Base-by-base conservation (phyloP, 192 early-diverging fungal genomes). In the Umbelopsis vinacea region DNA sequence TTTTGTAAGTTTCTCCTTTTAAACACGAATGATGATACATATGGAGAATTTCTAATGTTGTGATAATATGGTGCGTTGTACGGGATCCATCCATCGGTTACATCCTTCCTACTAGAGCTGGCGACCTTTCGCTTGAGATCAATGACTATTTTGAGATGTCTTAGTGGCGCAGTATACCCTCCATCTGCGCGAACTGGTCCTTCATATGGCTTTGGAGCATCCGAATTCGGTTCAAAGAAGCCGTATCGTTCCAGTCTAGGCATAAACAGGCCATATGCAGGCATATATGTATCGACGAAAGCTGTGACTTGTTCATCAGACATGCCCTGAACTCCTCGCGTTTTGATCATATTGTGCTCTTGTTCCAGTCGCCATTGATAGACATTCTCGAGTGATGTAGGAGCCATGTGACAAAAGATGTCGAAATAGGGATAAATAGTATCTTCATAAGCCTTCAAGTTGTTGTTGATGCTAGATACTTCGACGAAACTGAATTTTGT, bases 241-340 rank as follows among this genome's bases (percentile, higher is more conserved):
- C 86, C 86, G 69, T 78, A 68, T 1, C 72, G 50, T n/a, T 77
- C 52, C 22, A 88, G 73, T 29, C 74, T 70, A 38, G 79, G 81
- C 52, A 89, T 67, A 60, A 90, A 92, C 15, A 92, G 66, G 46
- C 85, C 83, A 45, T 98, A 97, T 3, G 85, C 86, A 3, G 97
- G 97, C 92, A 96, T 93, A 76, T 93, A 98, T 23, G 91, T 84
- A 38, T 92, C 82, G 2, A 98, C 90, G 88, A 98, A 97, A 63
- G 89, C 89, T 5, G 81, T 69, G 12, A 98, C 90, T 79, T 95
- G 86, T n/a, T 88, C 82, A 53, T 92, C 87, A 0, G 82, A 83
- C 78, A 98, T 78, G 3, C 92, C 92, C 12, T 46, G 46, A 9
- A 88, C 86, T 23, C 79, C 84, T 12, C 70, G 68, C 9, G 52